These are phyloP conservation scores for Saraca asoca DNA, from an alignment of 331 rosid genomes.

Conservation along the genomic window DNA sequence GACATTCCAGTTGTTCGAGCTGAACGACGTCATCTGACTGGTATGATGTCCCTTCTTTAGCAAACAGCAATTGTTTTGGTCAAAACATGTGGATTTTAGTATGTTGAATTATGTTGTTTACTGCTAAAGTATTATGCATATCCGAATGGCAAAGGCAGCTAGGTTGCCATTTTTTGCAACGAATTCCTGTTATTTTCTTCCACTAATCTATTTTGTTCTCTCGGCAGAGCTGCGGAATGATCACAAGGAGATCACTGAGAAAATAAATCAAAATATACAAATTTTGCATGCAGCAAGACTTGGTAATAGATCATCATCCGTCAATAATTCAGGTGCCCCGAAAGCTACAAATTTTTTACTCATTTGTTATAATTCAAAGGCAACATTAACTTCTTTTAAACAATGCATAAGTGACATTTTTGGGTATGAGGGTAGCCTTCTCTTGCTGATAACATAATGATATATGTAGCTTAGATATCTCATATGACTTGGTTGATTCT, in stretches of 20 bases:
- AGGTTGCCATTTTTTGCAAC: constrained; percentile 1
- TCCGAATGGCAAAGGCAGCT: neutral
- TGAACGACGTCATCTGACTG: constrained; percentile 73
- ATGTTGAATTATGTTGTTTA: neutral
- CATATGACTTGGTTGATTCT: neutral
- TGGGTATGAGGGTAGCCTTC: neutral
- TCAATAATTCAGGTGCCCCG: constrained; percentile 52
- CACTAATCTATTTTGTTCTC: constrained; percentile 1
- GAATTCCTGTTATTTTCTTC: neutral
- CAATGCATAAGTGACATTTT: neutral
- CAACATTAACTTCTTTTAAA: constrained; percentile 15
- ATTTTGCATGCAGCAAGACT: constrained; percentile 70
- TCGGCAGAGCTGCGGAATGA: constrained; percentile 73
- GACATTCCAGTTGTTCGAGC: constrained; percentile 77
- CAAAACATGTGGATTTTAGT: neutral
- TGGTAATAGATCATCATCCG: constrained; percentile 42
- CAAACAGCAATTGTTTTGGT: no score
- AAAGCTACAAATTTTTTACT: neutral
- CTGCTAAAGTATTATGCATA: neutral
- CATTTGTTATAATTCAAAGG: no score
- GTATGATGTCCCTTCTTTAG: constrained; percentile 34
- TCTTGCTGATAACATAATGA: neutral
- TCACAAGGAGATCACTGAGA: constrained; percentile 65
- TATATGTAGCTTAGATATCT: neutral
- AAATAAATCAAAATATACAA: constrained; percentile 67